Percentiles rank a stretch among this genome's conserved stretches.
These are phyloP conservation scores for Paxillus rubicundulus DNA, from an alignment of 768 basidiomycete species.

Conservation along the genomic window DNA sequence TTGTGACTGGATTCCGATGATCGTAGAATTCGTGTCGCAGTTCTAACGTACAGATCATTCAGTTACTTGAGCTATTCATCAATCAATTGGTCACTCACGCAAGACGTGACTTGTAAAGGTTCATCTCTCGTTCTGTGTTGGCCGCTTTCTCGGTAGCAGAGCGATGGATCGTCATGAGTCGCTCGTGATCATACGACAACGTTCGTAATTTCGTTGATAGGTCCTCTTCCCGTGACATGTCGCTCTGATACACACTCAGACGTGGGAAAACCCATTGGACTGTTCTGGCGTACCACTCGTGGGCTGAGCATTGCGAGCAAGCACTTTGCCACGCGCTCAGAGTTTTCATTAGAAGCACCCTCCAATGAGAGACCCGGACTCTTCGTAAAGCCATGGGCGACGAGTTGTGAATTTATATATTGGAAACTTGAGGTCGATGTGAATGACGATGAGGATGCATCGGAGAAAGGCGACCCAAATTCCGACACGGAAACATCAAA, in stretches of 20 bases:
- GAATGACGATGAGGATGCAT: constrained; percentile 44
- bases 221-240: constrained; percentile 78
- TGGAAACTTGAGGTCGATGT: constrained; percentile 61
- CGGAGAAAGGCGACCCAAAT: constrained; percentile 41
- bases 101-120: constrained; percentile 67
- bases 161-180: constrained; percentile 63
- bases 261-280: constrained; percentile 2
- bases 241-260: constrained; percentile 45
- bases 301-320: constrained; percentile 74
- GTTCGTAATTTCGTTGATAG: constrained; percentile 72
- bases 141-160: constrained; percentile 58
- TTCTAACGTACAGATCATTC: constrained; percentile 32
- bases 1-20: constrained; percentile 66
- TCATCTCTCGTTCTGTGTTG: constrained; percentile 76
- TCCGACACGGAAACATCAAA: constrained; percentile 42
- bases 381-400: constrained; percentile 75
- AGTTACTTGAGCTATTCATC: neutral
- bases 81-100: constrained; percentile 47
- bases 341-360: constrained; percentile 53
- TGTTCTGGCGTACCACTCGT: constrained; percentile 56
- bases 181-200: constrained; percentile 77
- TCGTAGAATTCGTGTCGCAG: constrained; percentile 52
- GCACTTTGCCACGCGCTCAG: constrained; percentile 68
- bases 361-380: constrained; percentile 67
- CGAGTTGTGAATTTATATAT: constrained; percentile 77